Base-by-base conservation (phyloP, 495 filamentous ascomycete species). In the Chlorociboria aeruginascens region DNA sequence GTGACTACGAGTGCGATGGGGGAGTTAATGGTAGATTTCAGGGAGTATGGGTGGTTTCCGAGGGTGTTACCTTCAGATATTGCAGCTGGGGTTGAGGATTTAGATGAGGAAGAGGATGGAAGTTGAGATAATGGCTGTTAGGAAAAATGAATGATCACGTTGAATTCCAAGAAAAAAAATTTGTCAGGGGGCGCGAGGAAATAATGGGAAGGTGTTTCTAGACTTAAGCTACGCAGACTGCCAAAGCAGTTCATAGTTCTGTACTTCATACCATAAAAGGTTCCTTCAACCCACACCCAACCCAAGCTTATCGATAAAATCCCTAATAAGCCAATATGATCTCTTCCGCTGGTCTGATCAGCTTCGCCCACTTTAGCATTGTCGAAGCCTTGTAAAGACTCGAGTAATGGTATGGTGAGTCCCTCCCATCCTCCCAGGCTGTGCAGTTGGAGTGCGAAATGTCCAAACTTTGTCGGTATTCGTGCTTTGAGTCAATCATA, bases 31-130 rank as follows among this genome's bases (percentile, higher is more conserved):
- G 71, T 93, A 12, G 74, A 86, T 62, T 68, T 89, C 37, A 66
- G 54, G 6, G 65, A 66, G 49, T 86, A 73, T 64, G 86, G 86
- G 13, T 90, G 85, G 86, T 93, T 92, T 66, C 85, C 85, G 2
- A 55, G 62, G 14, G 55, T 57, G 17, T 54, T 82, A 17, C 76
- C 77, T 7, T 56, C 52, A 36, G 55, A 61, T 16, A 50, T 20
- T 11, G 51, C 50, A 6, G 49, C 47, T 39, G 58, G 55, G 1
- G 8, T 57, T 3, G 52, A 43, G 2, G 51, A 51, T 6, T 38
- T 35, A 7, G 20, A 29, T 9, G 47, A 55, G 29, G 57, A 57
- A 32, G 43, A 48, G 9, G 49, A 53, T 16, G 32, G 32, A 31
- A 34, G 36, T 28, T 25, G 8, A 10, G 3, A 41, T 28, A 1